Evolutionary conservation across 305 asterid species (phyloP), one percentile per base, ranked within the genome.

Genomic region (Fraxinus paxiana): DNA sequence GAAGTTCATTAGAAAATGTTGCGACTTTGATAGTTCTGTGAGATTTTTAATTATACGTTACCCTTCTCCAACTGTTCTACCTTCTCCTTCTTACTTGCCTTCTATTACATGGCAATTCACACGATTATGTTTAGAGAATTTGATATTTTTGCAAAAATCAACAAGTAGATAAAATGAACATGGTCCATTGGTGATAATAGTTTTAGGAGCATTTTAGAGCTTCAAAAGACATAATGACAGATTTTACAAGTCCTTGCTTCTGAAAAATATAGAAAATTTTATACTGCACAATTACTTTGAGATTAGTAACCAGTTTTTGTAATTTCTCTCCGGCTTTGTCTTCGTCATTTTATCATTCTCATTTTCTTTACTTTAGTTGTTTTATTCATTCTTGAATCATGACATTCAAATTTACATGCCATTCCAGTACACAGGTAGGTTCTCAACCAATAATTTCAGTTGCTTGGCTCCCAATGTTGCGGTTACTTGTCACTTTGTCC

Each of bases 381-480:
- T 41, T 63, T 37, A 38, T 72, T 61, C 78, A 46, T 81, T 73
- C 78, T 73, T 76, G 80, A 81, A 83, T 79, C 80, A 69, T 87
- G 82, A 84, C 76, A 6, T 78, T 80, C 26, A 73, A 70, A 77
- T 78, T 84, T 81, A 81, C 70, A 76, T 90, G 83, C 81, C 83
- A 88, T 84, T 88, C 79, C 90, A 96, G 99, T 77, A 96, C 98
- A 4, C 99, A 96, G 86, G 99, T 93, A 83, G 98, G 99, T 82
- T 94, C 99, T 85, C 99, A 96, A 89, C 97, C 99, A 86, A 94
- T 96, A 84, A 86, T 88, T 81, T 93, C 98, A n/a, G 92, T 96
- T 84, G 82, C 97, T 79, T 96, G 99, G 99, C 91, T 93, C 65
- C 97, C 98, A 38, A 56, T 90, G 87, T 84, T 92, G 96, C 97